phyloP scores from a whole-genome alignment of 495 filamentous ascomycete genomes.

The Penicillium alfredii region DNA sequence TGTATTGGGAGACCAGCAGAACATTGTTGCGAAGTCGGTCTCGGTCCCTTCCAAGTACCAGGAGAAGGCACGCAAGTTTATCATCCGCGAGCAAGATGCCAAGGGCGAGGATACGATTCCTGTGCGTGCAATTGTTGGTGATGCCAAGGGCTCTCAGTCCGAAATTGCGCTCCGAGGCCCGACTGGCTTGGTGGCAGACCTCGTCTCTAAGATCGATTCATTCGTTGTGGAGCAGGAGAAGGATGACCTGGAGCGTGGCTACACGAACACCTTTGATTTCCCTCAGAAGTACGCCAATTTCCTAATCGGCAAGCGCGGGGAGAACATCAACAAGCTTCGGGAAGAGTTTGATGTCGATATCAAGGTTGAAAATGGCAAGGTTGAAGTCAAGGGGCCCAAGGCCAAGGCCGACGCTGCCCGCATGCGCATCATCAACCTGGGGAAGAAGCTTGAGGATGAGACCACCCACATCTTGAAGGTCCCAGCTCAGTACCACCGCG shows the following conservation, averaged over 20 bases:
- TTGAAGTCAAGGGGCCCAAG: conserved; percentile 65
- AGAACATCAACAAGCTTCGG: conserved; percentile 90
- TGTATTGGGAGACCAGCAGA: conserved; percentile 64
- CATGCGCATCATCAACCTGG: conserved; percentile 65
- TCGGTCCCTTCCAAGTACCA: conserved; percentile 74
- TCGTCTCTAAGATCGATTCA: conserved; percentile 59
- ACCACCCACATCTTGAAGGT: conserved; percentile 80
- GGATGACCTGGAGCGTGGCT: conserved; percentile 83
- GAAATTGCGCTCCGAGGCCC: conserved; percentile 72
- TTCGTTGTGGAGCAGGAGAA: conserved; percentile 81
- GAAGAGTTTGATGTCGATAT: conserved; percentile 98
- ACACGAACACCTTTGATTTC: conserved; percentile 80
- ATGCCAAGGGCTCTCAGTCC: conserved; percentile 36
- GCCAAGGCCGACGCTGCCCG: conserved; percentile 79
- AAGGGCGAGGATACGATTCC: conserved; percentile 62
- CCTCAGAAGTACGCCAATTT: conserved; percentile 90
- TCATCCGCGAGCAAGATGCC: conserved; percentile 66
- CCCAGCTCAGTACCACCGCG: conserved; percentile 78
- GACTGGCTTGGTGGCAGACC: conserved; percentile 58
- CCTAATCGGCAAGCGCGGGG: conserved; percentile 85
- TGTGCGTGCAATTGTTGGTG: conserved; percentile 57
- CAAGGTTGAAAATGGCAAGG: conserved; percentile 68
- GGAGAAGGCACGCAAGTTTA: conserved; percentile 71
- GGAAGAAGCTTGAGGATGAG: conserved; percentile 80
- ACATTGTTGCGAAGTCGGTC: conserved; percentile 59